Percentiles rank a stretch among this genome's conserved stretches.
Evolutionary conservation across 306 rosid genomes (phyloP).

Genomic region (Castanopsis chinensis): DNA sequence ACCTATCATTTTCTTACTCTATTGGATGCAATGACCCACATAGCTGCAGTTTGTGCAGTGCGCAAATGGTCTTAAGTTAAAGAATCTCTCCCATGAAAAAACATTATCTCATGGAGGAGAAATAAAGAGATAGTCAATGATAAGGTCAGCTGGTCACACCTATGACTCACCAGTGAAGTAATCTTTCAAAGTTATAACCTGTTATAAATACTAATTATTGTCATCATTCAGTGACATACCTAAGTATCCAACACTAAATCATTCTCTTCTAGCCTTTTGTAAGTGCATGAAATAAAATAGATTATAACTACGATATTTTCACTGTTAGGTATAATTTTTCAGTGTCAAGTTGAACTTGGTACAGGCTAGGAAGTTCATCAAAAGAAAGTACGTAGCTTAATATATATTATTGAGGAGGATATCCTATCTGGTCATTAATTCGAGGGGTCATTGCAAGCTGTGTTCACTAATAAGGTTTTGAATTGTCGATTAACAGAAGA

Average conservation of each 20-base stretch:
- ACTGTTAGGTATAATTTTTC: not conserved
- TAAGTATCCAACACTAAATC: not conserved
- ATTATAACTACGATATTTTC: not conserved
- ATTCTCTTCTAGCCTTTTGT: not conserved
- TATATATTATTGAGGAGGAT: not conserved
- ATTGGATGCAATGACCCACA: not conserved
- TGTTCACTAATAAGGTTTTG: not conserved
- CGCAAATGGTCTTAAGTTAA: constrained; percentile 5
- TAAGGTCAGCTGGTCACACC: not conserved
- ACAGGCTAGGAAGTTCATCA: no score
- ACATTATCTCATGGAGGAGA: not conserved
- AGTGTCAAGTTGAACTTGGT: no score
- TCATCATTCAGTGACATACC: not conserved
- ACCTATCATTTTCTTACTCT: constrained; percentile 17
- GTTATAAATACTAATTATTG: not conserved
- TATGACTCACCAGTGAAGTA: not conserved
- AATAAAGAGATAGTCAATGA: constrained; percentile 4
- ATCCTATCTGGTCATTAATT: not conserved
- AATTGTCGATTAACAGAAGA: not conserved
- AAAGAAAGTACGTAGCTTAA: no score
- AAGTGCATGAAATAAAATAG: not conserved
- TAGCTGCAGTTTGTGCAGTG: not conserved
- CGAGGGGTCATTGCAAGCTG: not conserved
- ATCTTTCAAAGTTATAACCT: not conserved
- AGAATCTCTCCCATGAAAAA: constrained; percentile 4